These are phyloP conservation scores for Paecilomyces sp. DNA, from an alignment of 2,329 filamentous ascomycete genomes.

Conservation along the genomic window DNA sequence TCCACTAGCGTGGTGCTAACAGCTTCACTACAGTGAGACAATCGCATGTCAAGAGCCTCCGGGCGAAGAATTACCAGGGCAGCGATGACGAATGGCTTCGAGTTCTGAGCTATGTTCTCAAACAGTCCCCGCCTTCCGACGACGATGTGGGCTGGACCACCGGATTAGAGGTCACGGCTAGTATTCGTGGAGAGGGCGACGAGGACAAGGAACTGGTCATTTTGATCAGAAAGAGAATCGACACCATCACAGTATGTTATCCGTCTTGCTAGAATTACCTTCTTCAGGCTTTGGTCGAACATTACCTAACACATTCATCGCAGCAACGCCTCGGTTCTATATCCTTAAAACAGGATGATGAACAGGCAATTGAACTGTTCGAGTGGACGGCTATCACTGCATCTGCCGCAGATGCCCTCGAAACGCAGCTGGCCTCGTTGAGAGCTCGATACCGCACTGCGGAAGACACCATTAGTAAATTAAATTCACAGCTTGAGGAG, in stretches of 20 bases:
- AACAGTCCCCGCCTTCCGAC: slow-evolving; percentile 14
- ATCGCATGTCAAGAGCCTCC: slow-evolving; percentile 27
- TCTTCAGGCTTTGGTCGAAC: neutral
- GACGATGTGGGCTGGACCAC: slow-evolving; percentile 11
- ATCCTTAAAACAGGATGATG: slow-evolving; percentile 44
- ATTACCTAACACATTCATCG: slow-evolving; percentile 9
- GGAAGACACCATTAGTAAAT: slow-evolving; percentile 42
- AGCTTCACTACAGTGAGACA: slow-evolving; percentile 27
- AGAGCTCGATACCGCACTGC: slow-evolving; percentile 36
- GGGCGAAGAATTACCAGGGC: slow-evolving; percentile 37
- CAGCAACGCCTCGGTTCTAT: slow-evolving; percentile 50
- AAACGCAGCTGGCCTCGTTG: slow-evolving; percentile 34
- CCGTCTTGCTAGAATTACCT: neutral
- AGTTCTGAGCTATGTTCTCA: slow-evolving; percentile 29
- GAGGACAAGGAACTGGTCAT: slow-evolving; percentile 30
- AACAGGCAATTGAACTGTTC: slow-evolving; percentile 49
- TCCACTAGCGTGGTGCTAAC: slow-evolving; percentile 8
- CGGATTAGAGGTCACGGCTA: slow-evolving; percentile 27
- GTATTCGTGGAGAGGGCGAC: slow-evolving; percentile 15
- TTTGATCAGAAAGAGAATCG: slow-evolving; percentile 35
- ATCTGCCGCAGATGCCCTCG: slow-evolving; percentile 34
- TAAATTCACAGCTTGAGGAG: slow-evolving; percentile 50
- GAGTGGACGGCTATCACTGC: slow-evolving; percentile 49
- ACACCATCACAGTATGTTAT: slow-evolving; percentile 42
- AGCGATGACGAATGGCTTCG: slow-evolving; percentile 35